A percentile compares a stretch with the other conserved stretches of the same genome.
These are phyloP conservation scores for Naganishia kalamii DNA, from an alignment of 768 basidiomycete species.

Conservation along the genomic window DNA sequence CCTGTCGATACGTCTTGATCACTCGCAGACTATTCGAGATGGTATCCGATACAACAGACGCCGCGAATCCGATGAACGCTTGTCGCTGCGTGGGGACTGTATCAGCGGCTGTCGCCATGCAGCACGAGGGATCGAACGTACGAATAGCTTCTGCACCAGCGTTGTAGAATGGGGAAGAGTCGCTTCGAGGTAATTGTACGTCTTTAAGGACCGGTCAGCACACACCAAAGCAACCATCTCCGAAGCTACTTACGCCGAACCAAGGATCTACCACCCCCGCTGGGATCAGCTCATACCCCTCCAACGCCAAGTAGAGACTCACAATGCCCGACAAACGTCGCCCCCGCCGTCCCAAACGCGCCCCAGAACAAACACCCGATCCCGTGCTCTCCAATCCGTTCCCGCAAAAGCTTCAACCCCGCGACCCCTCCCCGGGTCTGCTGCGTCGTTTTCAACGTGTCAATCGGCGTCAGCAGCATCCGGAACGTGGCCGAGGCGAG, in stretches of 20 bases:
- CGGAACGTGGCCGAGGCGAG: constrained; percentile 75
- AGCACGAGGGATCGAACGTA: constrained; percentile 24
- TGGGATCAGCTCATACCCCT: constrained; percentile 14
- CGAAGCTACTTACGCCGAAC: constrained; percentile 43
- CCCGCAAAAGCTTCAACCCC: constrained; percentile 61
- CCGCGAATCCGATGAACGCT: constrained; percentile 84
- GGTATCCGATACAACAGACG: constrained; percentile 78
- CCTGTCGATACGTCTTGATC: constrained; percentile 92
- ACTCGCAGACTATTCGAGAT: constrained; percentile 83
- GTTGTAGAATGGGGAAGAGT: constrained; percentile 58
- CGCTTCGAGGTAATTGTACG: constrained; percentile 69
- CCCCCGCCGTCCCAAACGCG: constrained; percentile 82
- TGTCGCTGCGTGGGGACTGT: constrained; percentile 54
- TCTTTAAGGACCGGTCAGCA: constrained; percentile 27
- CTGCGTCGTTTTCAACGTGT: constrained; percentile 90
- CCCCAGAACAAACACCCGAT: constrained; percentile 80
- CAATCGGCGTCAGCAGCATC: constrained; percentile 86
- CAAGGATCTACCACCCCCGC: constrained; percentile 36
- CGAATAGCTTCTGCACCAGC: constrained; percentile 55
- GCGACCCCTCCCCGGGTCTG: constrained; percentile 72
- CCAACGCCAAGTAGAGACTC: constrained; percentile 15
- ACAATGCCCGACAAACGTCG: constrained; percentile 85
- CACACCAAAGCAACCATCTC: no score
- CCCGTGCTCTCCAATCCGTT: constrained; percentile 67
- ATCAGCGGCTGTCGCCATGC: neutral